Percentiles rank a stretch among this genome's conserved stretches.
Evolutionary conservation across 306 rosid genomes (phyloP).

Genomic region (Mimosa bimucronata): DNA sequence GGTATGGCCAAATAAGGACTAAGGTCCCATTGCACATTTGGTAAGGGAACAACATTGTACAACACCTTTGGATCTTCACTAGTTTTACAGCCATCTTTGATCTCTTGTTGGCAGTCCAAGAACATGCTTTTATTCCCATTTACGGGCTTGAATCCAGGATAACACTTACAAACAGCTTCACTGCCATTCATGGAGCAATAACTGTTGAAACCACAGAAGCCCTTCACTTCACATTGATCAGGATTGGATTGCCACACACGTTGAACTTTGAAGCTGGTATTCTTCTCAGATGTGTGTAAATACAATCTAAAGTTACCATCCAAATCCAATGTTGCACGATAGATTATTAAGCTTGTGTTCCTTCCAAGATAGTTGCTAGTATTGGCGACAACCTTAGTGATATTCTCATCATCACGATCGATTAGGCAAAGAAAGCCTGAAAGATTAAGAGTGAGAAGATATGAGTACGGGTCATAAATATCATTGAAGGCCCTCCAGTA

Average conservation of each 20-base stretch:
- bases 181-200: constrained; percentile 26
- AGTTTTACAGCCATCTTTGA: constrained; percentile 29
- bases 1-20: background rate
- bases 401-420: rapidly evolving
- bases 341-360: constrained; percentile 26
- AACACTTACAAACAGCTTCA: constrained; percentile 34
- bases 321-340: constrained; percentile 42
- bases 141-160: constrained; percentile 40
- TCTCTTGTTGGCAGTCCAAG: constrained; percentile 21
- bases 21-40: background rate
- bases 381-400: background rate
- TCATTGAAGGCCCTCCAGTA: background rate
- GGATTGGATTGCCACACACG: constrained; percentile 19
- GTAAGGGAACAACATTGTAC: background rate
- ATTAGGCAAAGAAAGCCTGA: constrained; percentile 25
- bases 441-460: background rate
- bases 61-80: constrained; percentile 1
- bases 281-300: constrained; percentile 36
- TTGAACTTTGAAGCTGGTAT: background rate
- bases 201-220: constrained; percentile 47
- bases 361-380: background rate
- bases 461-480: background rate
- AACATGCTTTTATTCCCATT: background rate
- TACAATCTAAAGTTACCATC: constrained; percentile 48
- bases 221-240: constrained; percentile 35